Percentiles rank a stretch among this genome's conserved stretches.
Evolutionary conservation across 139 green algal genomes (phyloP).

Genomic region (Coccomyxa sp.): DNA sequence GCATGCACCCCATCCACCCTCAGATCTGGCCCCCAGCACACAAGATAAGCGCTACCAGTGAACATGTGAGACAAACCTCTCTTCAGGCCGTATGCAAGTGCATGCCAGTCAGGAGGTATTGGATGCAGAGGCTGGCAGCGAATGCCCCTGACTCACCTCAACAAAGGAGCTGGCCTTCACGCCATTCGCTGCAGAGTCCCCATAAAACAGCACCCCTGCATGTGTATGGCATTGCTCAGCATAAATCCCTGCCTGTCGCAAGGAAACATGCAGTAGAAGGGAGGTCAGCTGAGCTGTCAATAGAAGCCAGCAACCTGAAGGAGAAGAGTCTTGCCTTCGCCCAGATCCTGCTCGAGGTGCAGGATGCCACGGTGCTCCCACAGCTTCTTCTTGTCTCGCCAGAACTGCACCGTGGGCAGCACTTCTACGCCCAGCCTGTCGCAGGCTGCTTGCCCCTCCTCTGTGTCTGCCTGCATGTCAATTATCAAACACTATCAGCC

Average conservation of each 20-base stretch:
- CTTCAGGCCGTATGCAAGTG: too few species aligned
- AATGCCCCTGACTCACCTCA: too few species aligned
- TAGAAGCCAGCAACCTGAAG: neutral
- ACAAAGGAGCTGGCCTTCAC: constrained; percentile 50
- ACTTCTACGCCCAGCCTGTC: constrained; percentile 62
- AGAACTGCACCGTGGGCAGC: constrained; percentile 82
- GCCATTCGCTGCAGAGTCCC: constrained; percentile 46
- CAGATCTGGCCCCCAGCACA: too few species aligned
- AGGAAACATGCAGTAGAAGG: neutral
- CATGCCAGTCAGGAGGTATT: too few species aligned
- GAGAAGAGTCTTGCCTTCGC: constrained; percentile 40
- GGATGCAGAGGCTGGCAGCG: too few species aligned
- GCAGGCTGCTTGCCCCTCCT: constrained; percentile 44
- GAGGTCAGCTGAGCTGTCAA: neutral
- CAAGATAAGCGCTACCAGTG: too few species aligned
- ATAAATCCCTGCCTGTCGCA: neutral
- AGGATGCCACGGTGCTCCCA: constrained; percentile 73
- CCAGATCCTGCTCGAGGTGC: constrained; percentile 55
- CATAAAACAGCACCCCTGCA: constrained; percentile 65
- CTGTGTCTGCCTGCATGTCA: constrained; percentile 49
- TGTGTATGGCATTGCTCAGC: neutral
- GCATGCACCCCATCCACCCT: neutral
- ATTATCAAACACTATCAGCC: neutral
- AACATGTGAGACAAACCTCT: too few species aligned
- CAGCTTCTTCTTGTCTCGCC: constrained; percentile 47